Percentiles rank a stretch among this genome's conserved stretches.
These are phyloP conservation scores for Eutrema heterophyllum DNA, from an alignment of 345 rosid species.

Conservation along the genomic window DNA sequence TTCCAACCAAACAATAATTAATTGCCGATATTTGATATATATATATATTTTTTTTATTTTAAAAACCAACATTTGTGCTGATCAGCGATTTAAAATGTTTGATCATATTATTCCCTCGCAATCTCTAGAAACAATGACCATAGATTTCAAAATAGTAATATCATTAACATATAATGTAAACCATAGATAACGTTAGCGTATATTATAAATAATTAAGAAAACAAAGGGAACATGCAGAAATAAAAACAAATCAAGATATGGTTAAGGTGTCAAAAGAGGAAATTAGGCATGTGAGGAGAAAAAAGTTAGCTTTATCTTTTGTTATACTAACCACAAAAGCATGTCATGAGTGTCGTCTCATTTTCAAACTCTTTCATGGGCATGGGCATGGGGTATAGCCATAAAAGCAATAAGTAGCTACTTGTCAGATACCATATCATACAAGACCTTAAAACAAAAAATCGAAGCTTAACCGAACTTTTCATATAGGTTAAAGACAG, in stretches of 20 bases:
- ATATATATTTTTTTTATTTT: no score
- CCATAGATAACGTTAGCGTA: neutral
- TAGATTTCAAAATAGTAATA: neutral
- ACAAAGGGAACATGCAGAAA: neutral
- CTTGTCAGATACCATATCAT: neutral
- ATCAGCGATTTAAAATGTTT: neutral
- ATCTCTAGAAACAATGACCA: neutral
- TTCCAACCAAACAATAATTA: neutral
- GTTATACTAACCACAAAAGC: slow-evolving; percentile 3
- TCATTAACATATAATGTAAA: neutral
- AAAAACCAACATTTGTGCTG: neutral
- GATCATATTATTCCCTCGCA: neutral
- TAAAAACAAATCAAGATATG: neutral
- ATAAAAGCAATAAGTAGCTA: neutral
- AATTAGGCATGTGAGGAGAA: slow-evolving; percentile 19
- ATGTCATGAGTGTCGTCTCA: slow-evolving; percentile 21
- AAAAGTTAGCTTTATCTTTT: slow-evolving; percentile 18
- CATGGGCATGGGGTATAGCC: neutral
- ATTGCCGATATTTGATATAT: no score
- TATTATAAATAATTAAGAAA: neutral
- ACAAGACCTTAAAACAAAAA: neutral
- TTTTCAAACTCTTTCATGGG: slow-evolving; percentile 1
- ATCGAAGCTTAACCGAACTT: neutral
- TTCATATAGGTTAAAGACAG: neutral
- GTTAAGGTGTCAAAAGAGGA: slow-evolving; percentile 13